Percentiles rank a stretch among this genome's conserved stretches.
Evolutionary conservation across 305 asterid species (phyloP).

Genomic region (Fraxinus latifolia): DNA sequence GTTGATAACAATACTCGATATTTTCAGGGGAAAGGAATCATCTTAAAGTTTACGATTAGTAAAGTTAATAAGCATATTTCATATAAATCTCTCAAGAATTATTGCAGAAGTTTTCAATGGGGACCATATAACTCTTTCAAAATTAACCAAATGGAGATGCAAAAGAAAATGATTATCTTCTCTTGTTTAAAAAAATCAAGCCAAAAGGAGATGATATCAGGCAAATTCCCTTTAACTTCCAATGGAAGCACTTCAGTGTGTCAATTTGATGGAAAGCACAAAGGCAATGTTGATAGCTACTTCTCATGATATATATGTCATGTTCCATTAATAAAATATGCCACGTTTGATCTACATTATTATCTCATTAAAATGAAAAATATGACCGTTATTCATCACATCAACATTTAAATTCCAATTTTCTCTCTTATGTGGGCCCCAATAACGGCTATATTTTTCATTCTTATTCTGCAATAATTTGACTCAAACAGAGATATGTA

Average conservation of each 20-base stretch:
- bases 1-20: neutral
- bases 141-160: neutral
- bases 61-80: constrained; percentile 21
- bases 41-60: neutral
- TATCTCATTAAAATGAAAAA: too few relatives aligned
- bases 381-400: too few relatives aligned
- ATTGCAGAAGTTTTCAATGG: neutral
- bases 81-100: neutral
- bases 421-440: too few relatives aligned
- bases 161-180: neutral
- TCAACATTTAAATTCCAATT: too few relatives aligned
- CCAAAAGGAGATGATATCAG: neutral
- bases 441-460: too few relatives aligned
- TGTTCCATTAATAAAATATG: neutral
- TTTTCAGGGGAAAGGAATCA: neutral
- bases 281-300: constrained; percentile 25
- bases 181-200: neutral
- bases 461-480: too few relatives aligned
- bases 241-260: constrained; percentile 42
- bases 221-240: constrained; percentile 29
- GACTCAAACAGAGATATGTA: neutral
- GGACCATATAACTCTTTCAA: neutral
- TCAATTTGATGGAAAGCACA: constrained; percentile 54
- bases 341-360: too few relatives aligned
- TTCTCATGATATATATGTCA: constrained; percentile 1